phyloP scores from a whole-genome alignment of 192 early-diverging fungal species.

The Polychytrium aggregatum region DNA sequence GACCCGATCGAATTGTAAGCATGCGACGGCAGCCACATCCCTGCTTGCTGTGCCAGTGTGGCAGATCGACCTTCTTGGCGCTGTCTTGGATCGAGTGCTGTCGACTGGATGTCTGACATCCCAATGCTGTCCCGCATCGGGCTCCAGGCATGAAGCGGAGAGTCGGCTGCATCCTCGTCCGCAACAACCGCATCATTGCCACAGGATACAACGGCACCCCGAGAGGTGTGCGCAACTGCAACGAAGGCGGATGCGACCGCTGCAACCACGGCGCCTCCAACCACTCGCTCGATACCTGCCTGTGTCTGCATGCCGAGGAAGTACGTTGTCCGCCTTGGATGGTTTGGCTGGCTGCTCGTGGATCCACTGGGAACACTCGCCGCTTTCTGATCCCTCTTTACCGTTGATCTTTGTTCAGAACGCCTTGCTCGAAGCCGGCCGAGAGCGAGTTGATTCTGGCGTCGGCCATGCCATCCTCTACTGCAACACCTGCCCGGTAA shows the following conservation, averaged over 20 bases:
- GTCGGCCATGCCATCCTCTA: slow-evolving; percentile 64
- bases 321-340: slow-evolving; percentile 4
- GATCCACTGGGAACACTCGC: too few relatives aligned
- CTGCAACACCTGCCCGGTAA: slow-evolving; percentile 79
- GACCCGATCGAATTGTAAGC: slow-evolving; percentile 67
- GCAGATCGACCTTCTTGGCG: too few relatives aligned
- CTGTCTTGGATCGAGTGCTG: too few relatives aligned
- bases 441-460: slow-evolving; percentile 68
- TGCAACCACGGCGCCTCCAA: slow-evolving; percentile 81
- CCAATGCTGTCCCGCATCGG: too few relatives aligned
- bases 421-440: slow-evolving; percentile 89
- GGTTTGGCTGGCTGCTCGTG: slow-evolving; percentile 1
- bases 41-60: too few relatives aligned
- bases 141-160: slow-evolving; percentile 76
- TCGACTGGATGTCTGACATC: too few relatives aligned
- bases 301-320: slow-evolving; percentile 98
- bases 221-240: slow-evolving; percentile 82
- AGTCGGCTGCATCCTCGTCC: slow-evolving; percentile 89
- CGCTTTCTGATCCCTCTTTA: too few relatives aligned
- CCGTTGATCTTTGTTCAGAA: slow-evolving; percentile 53
- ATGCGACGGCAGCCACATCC: not conserved
- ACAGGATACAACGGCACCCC: slow-evolving; percentile 99
- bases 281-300: slow-evolving; percentile 71
- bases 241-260: slow-evolving; percentile 82
- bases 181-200: slow-evolving; percentile 77